Base-by-base conservation (phyloP, 78 protist species). In the Polysphondylium violaceum region DNA sequence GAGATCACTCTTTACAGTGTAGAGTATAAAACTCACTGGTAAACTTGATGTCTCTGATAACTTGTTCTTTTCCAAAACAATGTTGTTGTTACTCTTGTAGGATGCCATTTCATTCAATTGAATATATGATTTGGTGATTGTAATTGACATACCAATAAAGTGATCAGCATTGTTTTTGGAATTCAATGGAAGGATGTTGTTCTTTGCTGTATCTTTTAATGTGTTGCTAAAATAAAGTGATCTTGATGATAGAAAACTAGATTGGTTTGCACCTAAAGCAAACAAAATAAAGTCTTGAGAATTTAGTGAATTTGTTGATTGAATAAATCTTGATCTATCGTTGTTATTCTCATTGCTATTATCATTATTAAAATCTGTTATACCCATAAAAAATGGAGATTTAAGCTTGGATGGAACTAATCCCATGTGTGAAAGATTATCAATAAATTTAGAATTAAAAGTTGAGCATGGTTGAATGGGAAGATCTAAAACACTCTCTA, bases 391-490 rank as follows among this genome's bases (percentile, higher is more conserved):
- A 8, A 23, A 31, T 27, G 91, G 91, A 21, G 36, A 0, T 40
- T 31, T 27, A n/a, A 83, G 25, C 25, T 44, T 44, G 5, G 33
- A 14, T 38, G 91, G 91, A 2, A 58, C 33, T 51, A 83, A 41
- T 2, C 91, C 91, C 91, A 83, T 83, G 31, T 59, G 56, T 51
- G 69, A 60, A 55, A 83, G 65, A 69, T 63, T 83, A n/a, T 65
- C 51, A 12, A 50, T 14, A 0, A 83, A 23, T 43, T 27, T 41
- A 31, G 91, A 83, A n/a, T 43, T 8, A 11, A 41, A 19, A 5
- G 61, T 16, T 2, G 55, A 50, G 33, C 78, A 72, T 55, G 91
- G 91, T 41, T 44, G 72, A 12, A 83, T 21, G 23, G 68, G 68
- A 27, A 9, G 31, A 7, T 67, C 91, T 3, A 69, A 19, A 19